Evolutionary conservation across 2,329 filamentous ascomycete genomes (phyloP).

Genomic region (Biscogniauxia mediterranea): DNA sequence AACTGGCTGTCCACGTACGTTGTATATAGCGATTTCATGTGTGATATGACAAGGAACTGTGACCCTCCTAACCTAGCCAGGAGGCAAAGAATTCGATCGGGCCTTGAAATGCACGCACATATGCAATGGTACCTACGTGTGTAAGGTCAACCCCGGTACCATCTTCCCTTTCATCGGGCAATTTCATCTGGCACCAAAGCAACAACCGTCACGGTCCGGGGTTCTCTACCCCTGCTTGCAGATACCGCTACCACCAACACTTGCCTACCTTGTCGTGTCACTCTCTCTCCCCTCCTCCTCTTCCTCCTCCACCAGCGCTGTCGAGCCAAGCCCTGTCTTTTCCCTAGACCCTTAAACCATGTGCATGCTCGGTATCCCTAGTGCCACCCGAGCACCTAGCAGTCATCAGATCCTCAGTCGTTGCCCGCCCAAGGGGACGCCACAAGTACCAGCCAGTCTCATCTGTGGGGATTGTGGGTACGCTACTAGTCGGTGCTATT

Average conservation of each 20-base stretch:
- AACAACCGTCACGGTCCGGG: constrained; percentile 36
- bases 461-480: constrained; percentile 27
- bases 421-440: constrained; percentile 23
- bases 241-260: constrained; percentile 10
- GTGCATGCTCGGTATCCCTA: constrained; percentile 26
- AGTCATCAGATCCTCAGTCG: constrained; percentile 19
- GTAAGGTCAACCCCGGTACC: constrained; percentile 32
- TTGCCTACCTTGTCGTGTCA: constrained; percentile 25
- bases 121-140: constrained; percentile 32
- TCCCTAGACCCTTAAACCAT: constrained; percentile 33
- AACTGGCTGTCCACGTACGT: not conserved
- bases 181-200: constrained; percentile 42
- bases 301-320: constrained; percentile 1
- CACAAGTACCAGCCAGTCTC: constrained; percentile 28
- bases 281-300: constrained; percentile 9
- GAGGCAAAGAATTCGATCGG: constrained; percentile 17
- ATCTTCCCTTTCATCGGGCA: constrained; percentile 39
- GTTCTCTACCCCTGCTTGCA: constrained; percentile 26
- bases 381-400: constrained; percentile 26
- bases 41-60: constrained; percentile 1
- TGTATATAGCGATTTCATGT: not conserved
- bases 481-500: constrained; percentile 19
- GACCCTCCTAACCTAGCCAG: not conserved
- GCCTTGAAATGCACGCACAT: constrained; percentile 20
- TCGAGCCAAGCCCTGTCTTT: constrained; percentile 5